Evolutionary conservation across 306 rosid genomes (phyloP).

Genomic region (Inga leiocalycina): DNA sequence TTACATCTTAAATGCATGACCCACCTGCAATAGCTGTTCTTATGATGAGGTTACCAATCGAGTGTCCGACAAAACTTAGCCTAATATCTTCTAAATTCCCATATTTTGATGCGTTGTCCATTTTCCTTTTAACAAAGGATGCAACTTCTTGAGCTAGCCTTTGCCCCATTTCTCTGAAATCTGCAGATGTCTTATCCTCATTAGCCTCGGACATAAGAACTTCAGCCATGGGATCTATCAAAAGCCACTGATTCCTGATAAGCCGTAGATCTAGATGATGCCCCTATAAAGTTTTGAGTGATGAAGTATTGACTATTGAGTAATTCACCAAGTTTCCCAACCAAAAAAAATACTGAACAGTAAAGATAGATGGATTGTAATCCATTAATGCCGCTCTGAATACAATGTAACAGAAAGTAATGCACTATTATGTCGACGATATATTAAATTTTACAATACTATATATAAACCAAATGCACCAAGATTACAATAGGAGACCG

Average conservation of each 20-base stretch:
- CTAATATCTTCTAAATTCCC: slow-evolving; percentile 68
- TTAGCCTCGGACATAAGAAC: slow-evolving; percentile 91
- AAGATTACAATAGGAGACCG: slow-evolving; percentile 12
- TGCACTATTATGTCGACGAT: slow-evolving; percentile 13
- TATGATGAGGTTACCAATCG: slow-evolving; percentile 92
- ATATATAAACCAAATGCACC: neutral
- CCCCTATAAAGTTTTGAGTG: slow-evolving; percentile 59
- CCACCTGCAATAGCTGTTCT: slow-evolving; percentile 91
- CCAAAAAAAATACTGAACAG: slow-evolving; percentile 27
- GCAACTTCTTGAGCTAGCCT: slow-evolving; percentile 87
- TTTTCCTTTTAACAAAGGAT: slow-evolving; percentile 71
- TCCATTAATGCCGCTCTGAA: slow-evolving; percentile 14
- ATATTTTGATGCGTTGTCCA: slow-evolving; percentile 73
- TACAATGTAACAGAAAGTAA: slow-evolving; percentile 26
- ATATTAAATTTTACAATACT: neutral
- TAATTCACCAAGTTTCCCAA: slow-evolving; percentile 14
- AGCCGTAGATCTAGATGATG: slow-evolving; percentile 94
- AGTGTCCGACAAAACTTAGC: slow-evolving; percentile 96
- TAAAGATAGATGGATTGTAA: slow-evolving; percentile 1
- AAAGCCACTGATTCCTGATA: slow-evolving; percentile 90
- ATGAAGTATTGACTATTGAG: slow-evolving; percentile 32
- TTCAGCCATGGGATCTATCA: slow-evolving; percentile 82
- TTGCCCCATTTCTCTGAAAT: slow-evolving; percentile 93
- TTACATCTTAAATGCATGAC: slow-evolving; percentile 20
- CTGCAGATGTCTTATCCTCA: slow-evolving; percentile 90